Evolutionary conservation across 2,329 filamentous ascomycete genomes (phyloP).

Genomic region (Stagonosporopsis cucurbitacearum): DNA sequence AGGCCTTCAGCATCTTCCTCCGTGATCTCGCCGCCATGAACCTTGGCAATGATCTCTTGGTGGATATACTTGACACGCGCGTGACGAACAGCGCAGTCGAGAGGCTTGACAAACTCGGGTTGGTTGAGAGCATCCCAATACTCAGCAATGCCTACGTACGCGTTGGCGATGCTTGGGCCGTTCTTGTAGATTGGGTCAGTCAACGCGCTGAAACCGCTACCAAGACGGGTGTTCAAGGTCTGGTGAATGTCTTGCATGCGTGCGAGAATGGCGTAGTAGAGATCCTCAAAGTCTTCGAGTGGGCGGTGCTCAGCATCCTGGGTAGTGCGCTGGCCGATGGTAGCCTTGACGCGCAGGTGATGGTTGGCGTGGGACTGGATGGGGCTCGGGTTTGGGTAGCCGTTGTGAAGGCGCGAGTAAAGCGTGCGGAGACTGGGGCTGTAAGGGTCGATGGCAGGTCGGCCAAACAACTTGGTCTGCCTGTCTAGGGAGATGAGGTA

Average conservation of each 20-base stretch:
- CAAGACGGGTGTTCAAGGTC: conserved; percentile 29
- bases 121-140: conserved; percentile 39
- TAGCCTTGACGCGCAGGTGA: conserved; percentile 51
- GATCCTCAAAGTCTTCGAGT: conserved; percentile 42
- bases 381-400: conserved; percentile 28
- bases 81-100: conserved; percentile 36
- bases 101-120: conserved; percentile 27
- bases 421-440: conserved; percentile 40
- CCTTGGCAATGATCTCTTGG: conserved; percentile 22
- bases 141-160: conserved; percentile 23
- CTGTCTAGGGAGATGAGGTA: conserved; percentile 25
- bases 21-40: conserved; percentile 20
- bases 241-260: conserved; percentile 37
- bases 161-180: conserved; percentile 22
- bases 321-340: conserved; percentile 63
- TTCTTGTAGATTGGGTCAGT: conserved; percentile 17
- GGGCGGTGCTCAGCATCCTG: conserved; percentile 64
- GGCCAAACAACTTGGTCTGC: conserved; percentile 20
- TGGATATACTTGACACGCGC: conserved; percentile 26
- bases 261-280: conserved; percentile 41
- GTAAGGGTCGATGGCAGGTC: conserved; percentile 19
- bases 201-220: conserved; percentile 32
- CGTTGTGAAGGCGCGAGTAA: conserved; percentile 44
- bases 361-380: conserved; percentile 23
- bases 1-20: conserved; percentile 21